Conservation (phyloP, 2,329 filamentous ascomycete genomes). For the Colletotrichum chlorophyti region DNA sequence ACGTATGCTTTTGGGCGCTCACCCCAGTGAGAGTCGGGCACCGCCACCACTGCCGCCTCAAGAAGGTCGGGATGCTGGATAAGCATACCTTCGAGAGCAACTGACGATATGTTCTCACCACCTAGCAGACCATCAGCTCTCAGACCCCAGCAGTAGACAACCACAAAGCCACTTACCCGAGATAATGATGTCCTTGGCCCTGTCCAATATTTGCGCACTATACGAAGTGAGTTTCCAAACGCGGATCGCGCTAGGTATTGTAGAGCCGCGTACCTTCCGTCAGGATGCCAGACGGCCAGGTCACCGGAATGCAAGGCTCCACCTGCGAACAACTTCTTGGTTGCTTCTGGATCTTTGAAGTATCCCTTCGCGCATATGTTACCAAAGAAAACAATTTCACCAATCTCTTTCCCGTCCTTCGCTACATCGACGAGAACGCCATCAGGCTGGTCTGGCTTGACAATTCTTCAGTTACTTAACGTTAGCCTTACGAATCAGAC, state of each 20-base stretch:
- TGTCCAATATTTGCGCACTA: constrained; percentile 92
- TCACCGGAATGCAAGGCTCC: constrained; percentile 90
- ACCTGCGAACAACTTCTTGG: constrained; percentile 84
- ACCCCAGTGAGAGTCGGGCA: constrained; percentile 87
- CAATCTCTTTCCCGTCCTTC: constrained; percentile 76
- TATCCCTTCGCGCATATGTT: constrained; percentile 95
- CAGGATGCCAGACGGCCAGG: constrained; percentile 89
- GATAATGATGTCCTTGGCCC: constrained; percentile 98
- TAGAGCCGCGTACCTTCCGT: too few relatives aligned
- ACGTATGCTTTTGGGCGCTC: constrained; percentile 95
- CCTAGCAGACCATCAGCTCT: constrained; percentile 55
- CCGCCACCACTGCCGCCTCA: constrained; percentile 89
- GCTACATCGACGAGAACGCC: constrained; percentile 71
- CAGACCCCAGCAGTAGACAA: neutral
- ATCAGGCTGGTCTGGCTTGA: constrained; percentile 78
- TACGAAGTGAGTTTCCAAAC: too few relatives aligned
- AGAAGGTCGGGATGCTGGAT: constrained; percentile 87
- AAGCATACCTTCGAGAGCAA: constrained; percentile 90
- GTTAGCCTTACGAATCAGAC: too few relatives aligned
- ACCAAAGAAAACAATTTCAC: constrained; percentile 84
- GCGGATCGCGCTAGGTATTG: too few relatives aligned
- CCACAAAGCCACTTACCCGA: constrained; percentile 64
- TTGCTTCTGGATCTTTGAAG: constrained; percentile 88
- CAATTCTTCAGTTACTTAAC: too few relatives aligned
- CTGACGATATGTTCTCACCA: constrained; percentile 95